Evolutionary conservation across 1,284 basidiomycete genomes (phyloP).

Genomic region (Dichomitus squalens): DNA sequence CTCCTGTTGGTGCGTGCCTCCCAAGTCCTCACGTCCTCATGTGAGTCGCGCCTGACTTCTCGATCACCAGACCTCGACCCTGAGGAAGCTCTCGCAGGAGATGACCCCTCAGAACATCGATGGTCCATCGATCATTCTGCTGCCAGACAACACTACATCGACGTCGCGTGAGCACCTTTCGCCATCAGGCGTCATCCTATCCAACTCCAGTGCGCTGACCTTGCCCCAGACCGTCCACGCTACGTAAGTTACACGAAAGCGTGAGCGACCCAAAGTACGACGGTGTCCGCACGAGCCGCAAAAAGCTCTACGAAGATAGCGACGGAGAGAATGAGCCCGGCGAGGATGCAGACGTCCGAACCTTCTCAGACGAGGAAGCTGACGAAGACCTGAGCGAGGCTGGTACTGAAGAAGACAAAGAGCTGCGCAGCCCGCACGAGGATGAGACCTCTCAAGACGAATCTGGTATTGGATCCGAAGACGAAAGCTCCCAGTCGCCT

Average conservation of each 20-base stretch:
- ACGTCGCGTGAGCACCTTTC: constrained; percentile 67
- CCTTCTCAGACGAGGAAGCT: neutral
- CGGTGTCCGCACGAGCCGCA: constrained; percentile 64
- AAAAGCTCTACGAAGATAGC: constrained; percentile 50
- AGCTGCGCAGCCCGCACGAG: constrained; percentile 26
- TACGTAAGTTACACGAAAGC: constrained; percentile 66
- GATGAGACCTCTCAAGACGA: constrained; percentile 36
- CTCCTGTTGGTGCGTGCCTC: constrained; percentile 59
- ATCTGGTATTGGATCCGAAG: constrained; percentile 23
- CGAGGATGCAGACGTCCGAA: constrained; percentile 27
- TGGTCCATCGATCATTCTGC: constrained; percentile 33
- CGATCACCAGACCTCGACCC: constrained; percentile 71
- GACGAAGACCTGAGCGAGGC: constrained; percentile 6
- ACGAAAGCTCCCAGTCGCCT: constrained; percentile 4
- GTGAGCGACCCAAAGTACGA: constrained; percentile 77
- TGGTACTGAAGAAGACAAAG: constrained; percentile 33
- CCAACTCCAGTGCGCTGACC: neutral
- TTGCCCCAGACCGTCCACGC: constrained; percentile 60
- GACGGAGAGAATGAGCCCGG: constrained; percentile 37
- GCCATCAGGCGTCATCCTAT: neutral
- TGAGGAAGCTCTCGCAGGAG: constrained; percentile 53
- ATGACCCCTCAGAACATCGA: constrained; percentile 24
- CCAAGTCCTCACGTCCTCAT: constrained; percentile 7
- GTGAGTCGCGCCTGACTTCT: constrained; percentile 17
- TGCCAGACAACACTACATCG: constrained; percentile 77